Conservation (phyloP, 2,329 filamentous ascomycete genomes). For the Akanthomyces dipterigenus region DNA sequence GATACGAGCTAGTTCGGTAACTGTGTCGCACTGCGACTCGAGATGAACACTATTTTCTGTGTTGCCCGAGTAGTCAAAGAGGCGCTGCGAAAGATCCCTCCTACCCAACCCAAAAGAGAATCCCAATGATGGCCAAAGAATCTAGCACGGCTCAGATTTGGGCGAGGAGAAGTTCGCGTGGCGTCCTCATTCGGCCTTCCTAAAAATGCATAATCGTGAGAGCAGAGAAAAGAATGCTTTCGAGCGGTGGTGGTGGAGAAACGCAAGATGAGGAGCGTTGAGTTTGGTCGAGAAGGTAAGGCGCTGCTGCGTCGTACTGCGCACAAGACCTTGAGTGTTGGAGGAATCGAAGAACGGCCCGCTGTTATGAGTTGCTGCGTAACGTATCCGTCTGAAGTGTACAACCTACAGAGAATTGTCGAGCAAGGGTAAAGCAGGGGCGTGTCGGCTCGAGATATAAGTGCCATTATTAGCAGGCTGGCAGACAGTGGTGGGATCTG, state of each 20-base stretch:
- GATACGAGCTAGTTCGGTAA: slow-evolving; percentile 9
- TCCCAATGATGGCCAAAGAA: neutral
- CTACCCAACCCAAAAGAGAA: slow-evolving; percentile 5
- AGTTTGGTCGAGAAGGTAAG: neutral
- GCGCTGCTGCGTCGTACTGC: neutral
- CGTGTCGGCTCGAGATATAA: neutral
- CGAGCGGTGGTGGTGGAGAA: neutral
- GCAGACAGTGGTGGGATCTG: neutral
- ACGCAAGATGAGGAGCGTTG: neutral
- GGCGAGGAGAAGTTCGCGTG: neutral
- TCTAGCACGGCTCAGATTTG: neutral
- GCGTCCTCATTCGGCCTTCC: neutral
- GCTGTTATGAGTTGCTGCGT: slow-evolving; percentile 5
- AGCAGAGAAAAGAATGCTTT: neutral
- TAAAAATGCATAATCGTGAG: neutral
- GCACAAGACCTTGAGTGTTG: neutral
- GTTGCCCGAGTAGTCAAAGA: neutral
- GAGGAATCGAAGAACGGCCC: neutral
- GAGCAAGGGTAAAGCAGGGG: neutral
- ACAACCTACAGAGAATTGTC: neutral
- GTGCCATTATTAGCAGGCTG: neutral
- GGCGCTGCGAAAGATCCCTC: neutral
- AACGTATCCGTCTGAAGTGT: slow-evolving; percentile 3
- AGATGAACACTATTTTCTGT: neutral
- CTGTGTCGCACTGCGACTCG: slow-evolving; percentile 5